These are phyloP conservation scores for Phytophthora foliorum DNA, from an alignment of 352 stramenopile species.

Conservation along the genomic window DNA sequence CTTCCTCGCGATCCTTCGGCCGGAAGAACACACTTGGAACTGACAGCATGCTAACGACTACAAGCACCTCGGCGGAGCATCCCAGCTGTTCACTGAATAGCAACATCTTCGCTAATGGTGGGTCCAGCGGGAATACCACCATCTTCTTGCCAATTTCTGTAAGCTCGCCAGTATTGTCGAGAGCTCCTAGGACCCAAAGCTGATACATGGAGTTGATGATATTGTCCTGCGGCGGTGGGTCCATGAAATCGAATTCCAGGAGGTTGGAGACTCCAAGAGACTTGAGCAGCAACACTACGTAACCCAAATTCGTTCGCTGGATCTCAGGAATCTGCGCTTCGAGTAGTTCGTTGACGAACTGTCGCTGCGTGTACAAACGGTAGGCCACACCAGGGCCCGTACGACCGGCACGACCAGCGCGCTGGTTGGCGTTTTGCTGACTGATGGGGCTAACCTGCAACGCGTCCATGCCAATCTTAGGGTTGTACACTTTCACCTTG, in stretches of 20 bases:
- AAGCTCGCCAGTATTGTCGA: constrained; percentile 98
- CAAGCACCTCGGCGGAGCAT: constrained; percentile 96
- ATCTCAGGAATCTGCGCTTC: constrained; percentile 98
- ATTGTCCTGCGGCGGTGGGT: constrained; percentile 96
- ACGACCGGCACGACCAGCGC: constrained; percentile 94
- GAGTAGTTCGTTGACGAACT: constrained; percentile 98
- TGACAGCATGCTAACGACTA: constrained; percentile 98
- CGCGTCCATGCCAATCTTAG: constrained; percentile 99
- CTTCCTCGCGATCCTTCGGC: constrained; percentile 97
- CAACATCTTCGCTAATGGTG: constrained; percentile 96
- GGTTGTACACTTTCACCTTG: constrained; percentile 99
- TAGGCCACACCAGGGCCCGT: constrained; percentile 94
- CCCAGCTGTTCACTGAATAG: constrained; percentile 95
- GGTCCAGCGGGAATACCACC: constrained; percentile 99
- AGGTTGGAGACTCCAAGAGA: constrained; percentile 96
- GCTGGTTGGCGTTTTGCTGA: constrained; percentile 98
- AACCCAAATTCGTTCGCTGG: constrained; percentile 98
- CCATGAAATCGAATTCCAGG: constrained; percentile 99
- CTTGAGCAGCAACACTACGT: constrained; percentile 98
- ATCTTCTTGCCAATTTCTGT: constrained; percentile 97
- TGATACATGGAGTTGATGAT: constrained; percentile 99
- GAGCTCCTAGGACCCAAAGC: constrained; percentile 97
- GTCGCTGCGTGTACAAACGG: constrained; percentile 97
- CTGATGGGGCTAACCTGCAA: constrained; percentile 96
- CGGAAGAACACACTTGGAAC: constrained; percentile 98